These are phyloP conservation scores for Aureobasidium sp. DNA, from an alignment of 2,329 filamentous ascomycete genomes.

Conservation along the genomic window DNA sequence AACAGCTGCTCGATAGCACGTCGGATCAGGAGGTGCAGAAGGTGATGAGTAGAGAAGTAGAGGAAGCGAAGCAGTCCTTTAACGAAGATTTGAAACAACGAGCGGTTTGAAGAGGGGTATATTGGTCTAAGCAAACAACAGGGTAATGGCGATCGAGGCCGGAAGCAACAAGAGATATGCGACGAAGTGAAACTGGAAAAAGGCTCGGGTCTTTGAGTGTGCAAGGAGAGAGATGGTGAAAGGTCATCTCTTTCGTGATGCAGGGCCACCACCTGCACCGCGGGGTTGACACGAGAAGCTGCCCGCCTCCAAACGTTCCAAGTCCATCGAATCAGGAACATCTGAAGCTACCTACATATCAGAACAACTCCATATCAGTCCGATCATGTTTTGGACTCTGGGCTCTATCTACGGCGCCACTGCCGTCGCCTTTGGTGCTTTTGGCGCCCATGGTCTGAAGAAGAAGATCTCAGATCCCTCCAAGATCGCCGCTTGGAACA, in stretches of 20 bases:
- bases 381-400: conserved; percentile 44
- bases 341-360: neutral
- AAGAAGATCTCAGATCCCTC: conserved; percentile 50
- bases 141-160: neutral
- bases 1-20: neutral
- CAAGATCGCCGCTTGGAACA: conserved; percentile 51
- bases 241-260: neutral
- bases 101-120: conserved; percentile 3
- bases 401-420: conserved; percentile 55
- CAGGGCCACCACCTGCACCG: neutral
- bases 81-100: conserved; percentile 5
- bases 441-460: conserved; percentile 60
- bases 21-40: neutral
- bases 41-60: neutral
- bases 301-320: neutral
- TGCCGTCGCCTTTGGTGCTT: conserved; percentile 54
- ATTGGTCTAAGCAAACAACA: neutral
- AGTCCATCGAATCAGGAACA: neutral
- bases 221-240: neutral
- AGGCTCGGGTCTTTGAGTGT: neutral
- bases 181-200: neutral
- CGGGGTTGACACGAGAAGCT: neutral
- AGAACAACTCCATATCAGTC: too few relatives aligned
- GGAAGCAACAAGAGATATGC: neutral
- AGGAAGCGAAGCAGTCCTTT: neutral